phyloP scores from a whole-genome alignment of 2,329 filamentous ascomycete species.

The Seiridium unicorne region DNA sequence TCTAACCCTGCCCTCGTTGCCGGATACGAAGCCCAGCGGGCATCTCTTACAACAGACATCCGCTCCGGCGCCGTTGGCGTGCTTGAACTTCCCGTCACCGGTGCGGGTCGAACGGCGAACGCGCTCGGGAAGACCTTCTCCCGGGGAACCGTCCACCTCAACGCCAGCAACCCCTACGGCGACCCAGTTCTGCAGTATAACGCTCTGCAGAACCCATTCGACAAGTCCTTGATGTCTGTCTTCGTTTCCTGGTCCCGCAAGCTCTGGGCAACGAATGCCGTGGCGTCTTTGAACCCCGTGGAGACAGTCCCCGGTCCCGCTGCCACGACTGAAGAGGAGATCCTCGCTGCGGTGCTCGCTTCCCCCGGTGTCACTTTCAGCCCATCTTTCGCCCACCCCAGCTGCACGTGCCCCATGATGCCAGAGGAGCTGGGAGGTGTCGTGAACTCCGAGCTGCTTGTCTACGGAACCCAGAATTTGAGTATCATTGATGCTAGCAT shows the following conservation, averaged over 20 bases:
- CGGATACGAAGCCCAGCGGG: no score
- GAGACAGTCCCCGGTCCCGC: conserved; percentile 30
- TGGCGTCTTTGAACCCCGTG: conserved; percentile 18
- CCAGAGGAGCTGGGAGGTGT: background rate
- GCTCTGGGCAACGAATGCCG: conserved; percentile 21
- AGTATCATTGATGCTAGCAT: background rate
- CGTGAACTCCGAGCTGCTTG: background rate
- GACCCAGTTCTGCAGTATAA: conserved; percentile 45
- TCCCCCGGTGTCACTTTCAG: background rate
- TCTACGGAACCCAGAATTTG: background rate
- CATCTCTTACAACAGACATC: no score
- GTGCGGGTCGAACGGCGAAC: background rate
- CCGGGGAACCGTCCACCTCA: conserved; percentile 53
- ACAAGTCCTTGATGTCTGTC: conserved; percentile 43
- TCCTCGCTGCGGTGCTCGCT: conserved; percentile 21
- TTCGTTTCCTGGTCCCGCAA: conserved; percentile 35
- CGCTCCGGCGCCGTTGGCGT: no score
- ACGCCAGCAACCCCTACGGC: conserved; percentile 40
- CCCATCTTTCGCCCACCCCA: background rate
- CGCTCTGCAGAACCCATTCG: conserved; percentile 44
- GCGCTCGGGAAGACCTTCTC: conserved; percentile 39
- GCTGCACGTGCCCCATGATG: background rate
- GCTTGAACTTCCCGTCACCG: no score
- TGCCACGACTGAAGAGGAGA: conserved; percentile 23
- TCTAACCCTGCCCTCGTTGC: no score